Conservation (phyloP, 2,329 filamentous ascomycete genomes). For the Curvularia verruculosa region DNA sequence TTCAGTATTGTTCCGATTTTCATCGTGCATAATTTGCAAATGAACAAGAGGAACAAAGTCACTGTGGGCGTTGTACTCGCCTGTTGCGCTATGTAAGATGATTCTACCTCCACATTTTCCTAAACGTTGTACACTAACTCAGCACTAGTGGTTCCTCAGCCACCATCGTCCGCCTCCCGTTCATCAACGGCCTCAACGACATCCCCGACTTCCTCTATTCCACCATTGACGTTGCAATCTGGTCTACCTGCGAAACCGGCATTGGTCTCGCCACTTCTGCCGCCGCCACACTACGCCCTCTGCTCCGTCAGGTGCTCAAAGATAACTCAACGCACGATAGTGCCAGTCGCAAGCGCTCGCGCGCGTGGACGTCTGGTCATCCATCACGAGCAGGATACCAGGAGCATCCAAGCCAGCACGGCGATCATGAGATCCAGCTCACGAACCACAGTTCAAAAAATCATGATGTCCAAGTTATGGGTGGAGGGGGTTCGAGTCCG, state of each 20-base stretch:
- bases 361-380: slow-evolving; percentile 12
- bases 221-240: slow-evolving; percentile 25
- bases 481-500: slow-evolving; percentile 14
- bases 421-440: slow-evolving; percentile 19
- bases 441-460: slow-evolving; percentile 11
- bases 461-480: slow-evolving; percentile 9
- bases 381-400: slow-evolving; percentile 23
- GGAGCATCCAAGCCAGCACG: slow-evolving; percentile 16
- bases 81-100: slow-evolving; percentile 23
- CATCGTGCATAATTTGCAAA: slow-evolving; percentile 21
- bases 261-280: slow-evolving; percentile 24
- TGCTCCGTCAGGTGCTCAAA: slow-evolving; percentile 21
- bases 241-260: slow-evolving; percentile 25
- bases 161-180: slow-evolving; percentile 22
- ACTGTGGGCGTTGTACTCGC: slow-evolving; percentile 20
- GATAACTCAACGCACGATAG: slow-evolving; percentile 20
- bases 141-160: slow-evolving; percentile 19
- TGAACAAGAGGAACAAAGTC: slow-evolving; percentile 19
- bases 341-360: slow-evolving; percentile 19
- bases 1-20: slow-evolving; percentile 26
- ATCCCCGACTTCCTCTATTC: slow-evolving; percentile 21
- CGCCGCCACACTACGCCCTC: slow-evolving; percentile 20
- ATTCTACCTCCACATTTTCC: background rate
- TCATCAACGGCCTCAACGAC: slow-evolving; percentile 20
- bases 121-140: slow-evolving; percentile 8